Percentiles rank a stretch among this genome's conserved stretches.
Evolutionary conservation across 2,329 filamentous ascomycete species (phyloP).

Genomic region (Scedosporium apiospermum): DNA sequence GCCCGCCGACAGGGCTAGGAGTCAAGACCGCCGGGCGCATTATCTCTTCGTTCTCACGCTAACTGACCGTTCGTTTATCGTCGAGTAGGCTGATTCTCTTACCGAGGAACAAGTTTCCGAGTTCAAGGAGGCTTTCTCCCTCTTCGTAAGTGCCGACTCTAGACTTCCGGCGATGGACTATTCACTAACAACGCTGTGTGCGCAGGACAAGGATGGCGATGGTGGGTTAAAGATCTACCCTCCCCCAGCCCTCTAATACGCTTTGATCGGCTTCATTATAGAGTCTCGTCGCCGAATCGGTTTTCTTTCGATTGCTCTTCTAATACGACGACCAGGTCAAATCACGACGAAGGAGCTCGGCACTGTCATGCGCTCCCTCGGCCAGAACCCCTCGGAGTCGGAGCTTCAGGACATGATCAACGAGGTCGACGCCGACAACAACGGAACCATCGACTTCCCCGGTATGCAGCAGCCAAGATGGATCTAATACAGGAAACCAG

Average conservation of each 20-base stretch:
- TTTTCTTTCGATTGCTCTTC: not conserved
- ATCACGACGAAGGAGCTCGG: constrained; percentile 88
- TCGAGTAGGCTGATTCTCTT: constrained; percentile 79
- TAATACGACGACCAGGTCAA: constrained; percentile 50
- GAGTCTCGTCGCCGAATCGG: not conserved
- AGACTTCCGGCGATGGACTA: not conserved
- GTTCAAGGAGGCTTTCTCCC: constrained; percentile 99
- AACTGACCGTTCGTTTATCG: not conserved
- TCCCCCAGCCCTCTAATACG: not conserved
- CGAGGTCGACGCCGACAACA: constrained; percentile 87
- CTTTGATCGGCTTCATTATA: not conserved
- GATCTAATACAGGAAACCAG: not conserved
- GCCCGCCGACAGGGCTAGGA: too few species aligned
- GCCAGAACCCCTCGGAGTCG: constrained; percentile 83
- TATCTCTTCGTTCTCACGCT: not conserved
- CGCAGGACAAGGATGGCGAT: constrained; percentile 82
- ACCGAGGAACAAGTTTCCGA: constrained; percentile 99
- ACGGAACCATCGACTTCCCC: constrained; percentile 85
- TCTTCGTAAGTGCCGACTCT: constrained; percentile 68
- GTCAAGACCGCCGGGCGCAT: too few species aligned
- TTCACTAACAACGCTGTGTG: constrained; percentile 15
- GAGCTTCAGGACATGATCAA: constrained; percentile 93
- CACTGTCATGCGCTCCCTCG: constrained; percentile 83
- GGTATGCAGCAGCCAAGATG: constrained; percentile 44
- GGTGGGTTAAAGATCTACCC: constrained; percentile 48